Base-by-base conservation (phyloP, 176 grass and related monocot species). In the Guadua angustifolia region DNA sequence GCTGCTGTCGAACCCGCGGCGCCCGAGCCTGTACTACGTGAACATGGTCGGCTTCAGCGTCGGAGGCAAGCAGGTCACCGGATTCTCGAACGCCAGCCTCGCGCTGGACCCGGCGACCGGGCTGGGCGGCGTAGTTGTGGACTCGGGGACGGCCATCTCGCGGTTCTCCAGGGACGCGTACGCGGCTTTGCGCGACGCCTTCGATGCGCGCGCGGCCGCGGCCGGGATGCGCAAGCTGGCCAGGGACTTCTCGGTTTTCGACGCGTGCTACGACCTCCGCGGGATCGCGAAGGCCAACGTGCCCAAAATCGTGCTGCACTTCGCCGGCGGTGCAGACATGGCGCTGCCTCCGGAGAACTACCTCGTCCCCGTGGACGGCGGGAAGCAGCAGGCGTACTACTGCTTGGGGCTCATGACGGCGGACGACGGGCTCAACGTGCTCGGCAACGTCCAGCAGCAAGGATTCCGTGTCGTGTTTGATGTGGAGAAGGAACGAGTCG, bases 371-470 rank as follows among this genome's bases (percentile, higher is more conserved):
- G 86, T 92, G 71, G 72, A 83, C 50, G 65, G 22, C 25, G 65
- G 45, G n/a, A 75, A 76, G 9, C 57, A 71, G 55, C 57, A 81
- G 29, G 72, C 25, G 24, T 83, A 69, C 64, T 65, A 82, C 69
- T 94, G 92, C 86, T 79, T 97, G 9, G 94, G 86, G 6, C 71
- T 97, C 5, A 53, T 85, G 8, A 77, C 80, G 59, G 82, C 86
- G 4, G 90, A 89, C 29, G 79, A 76, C 32, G 92, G 69, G 61
- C 85, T 88, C 65, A 90, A 56, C 78, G 86, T 92, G 51, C 89
- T 97, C 18, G 94, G 94, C 26, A 97, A 94, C 72, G 91, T 97
- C 33, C 92, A 92, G 79, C 92, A 94, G 83, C 90, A 94, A 68
- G 86, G 90, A 3, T 92, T 94, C 68, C 70, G 86, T 15, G 73